Evolutionary conservation across 2,329 filamentous ascomycete genomes (phyloP).

Genomic region (Aspergillus ruber): DNA sequence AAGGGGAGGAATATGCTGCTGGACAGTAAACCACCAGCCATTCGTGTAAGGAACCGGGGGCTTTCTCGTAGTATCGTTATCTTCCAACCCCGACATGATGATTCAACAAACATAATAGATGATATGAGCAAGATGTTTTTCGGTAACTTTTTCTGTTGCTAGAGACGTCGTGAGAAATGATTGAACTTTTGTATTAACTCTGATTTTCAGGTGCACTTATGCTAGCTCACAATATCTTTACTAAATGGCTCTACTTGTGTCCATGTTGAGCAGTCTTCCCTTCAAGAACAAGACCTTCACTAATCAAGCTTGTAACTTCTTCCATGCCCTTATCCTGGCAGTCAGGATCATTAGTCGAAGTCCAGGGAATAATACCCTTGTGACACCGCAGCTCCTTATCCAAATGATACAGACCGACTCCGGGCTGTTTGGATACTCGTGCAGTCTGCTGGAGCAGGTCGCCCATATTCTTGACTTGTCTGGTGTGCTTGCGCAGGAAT

Average conservation of each 20-base stretch:
- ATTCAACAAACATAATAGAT: no score
- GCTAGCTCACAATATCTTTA: background rate
- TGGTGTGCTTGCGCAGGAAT: conserved; percentile 16
- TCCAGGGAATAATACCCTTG: conserved; percentile 9
- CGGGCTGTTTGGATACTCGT: conserved; percentile 17
- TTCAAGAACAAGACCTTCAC: conserved; percentile 1
- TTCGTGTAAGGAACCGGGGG: no score
- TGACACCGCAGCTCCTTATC: conserved; percentile 12
- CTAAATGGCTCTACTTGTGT: background rate
- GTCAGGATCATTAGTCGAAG: conserved; percentile 14
- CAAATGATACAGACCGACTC: conserved; percentile 14
- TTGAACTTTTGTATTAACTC: no score
- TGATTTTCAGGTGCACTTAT: no score
- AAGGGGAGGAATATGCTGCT: no score
- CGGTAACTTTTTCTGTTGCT: no score
- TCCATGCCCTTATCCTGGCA: background rate
- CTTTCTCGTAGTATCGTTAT: no score
- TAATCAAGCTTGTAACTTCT: background rate
- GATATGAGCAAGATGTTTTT: no score
- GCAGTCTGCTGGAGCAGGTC: conserved; percentile 17
- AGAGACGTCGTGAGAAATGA: no score
- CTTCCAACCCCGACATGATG: no score
- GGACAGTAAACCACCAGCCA: no score
- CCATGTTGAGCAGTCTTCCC: background rate
- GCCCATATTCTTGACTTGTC: conserved; percentile 17